Evolutionary conservation across 179 eudicot species (phyloP).

Genomic region (Camellia oleifera): DNA sequence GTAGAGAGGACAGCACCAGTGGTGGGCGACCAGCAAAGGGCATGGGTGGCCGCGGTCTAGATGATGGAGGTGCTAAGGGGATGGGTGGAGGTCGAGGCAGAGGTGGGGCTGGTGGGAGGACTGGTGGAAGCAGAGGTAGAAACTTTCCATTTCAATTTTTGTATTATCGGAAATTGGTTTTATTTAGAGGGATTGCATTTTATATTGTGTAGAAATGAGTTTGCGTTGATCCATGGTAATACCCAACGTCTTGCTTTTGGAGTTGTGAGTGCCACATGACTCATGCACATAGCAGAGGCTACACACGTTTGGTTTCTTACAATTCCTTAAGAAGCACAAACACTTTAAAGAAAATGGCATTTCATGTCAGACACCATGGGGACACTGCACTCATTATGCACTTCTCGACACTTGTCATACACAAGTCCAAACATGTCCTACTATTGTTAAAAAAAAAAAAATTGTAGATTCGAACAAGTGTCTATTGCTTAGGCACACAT

Average conservation of each 20-base stretch:
- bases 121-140: slow-evolving; percentile 39
- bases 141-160: not conserved
- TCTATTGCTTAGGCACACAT: too few relatives aligned
- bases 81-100: slow-evolving; percentile 39
- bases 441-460: too few relatives aligned
- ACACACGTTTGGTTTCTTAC: not conserved
- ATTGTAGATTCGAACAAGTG: too few relatives aligned
- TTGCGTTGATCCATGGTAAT: not conserved
- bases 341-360: too few relatives aligned
- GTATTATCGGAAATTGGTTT: not conserved
- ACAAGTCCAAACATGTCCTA: too few relatives aligned
- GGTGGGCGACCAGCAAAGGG: slow-evolving; percentile 31
- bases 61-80: slow-evolving; percentile 34
- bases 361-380: too few relatives aligned
- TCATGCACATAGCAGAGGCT: not conserved
- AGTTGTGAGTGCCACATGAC: not conserved
- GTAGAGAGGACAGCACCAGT: slow-evolving; percentile 39
- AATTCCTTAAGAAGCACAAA: too few relatives aligned
- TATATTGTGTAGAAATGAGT: not conserved
- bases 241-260: not conserved
- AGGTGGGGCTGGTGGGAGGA: slow-evolving; percentile 34
- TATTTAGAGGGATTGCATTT: not conserved
- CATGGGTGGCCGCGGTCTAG: slow-evolving; percentile 35
- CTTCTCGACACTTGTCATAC: too few relatives aligned
- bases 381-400: too few relatives aligned